Evolutionary conservation across 2,329 filamentous ascomycete genomes (phyloP), one percentile per base, ranked within the genome.

Genomic region (Clonostachys chloroleuca): DNA sequence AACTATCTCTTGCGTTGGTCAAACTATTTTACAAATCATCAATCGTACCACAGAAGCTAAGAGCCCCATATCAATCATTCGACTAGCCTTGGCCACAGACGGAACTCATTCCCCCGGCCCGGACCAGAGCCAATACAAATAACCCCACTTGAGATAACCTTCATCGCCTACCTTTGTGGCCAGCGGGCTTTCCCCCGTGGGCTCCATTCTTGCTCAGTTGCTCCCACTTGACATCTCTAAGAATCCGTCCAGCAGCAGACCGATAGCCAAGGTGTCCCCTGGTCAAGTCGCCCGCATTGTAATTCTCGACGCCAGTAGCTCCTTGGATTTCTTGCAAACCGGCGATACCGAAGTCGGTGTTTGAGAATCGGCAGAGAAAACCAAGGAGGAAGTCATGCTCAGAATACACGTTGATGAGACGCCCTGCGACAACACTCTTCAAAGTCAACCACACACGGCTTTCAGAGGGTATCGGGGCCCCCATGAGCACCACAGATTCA

Each of bases 401-500:
- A 1, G 89, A 95, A 63, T 86, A 96, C 5, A 94, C 90, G 56
- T 96, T 97, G 59, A 96, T 78, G n/a, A 96, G 74, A 18, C 91
- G 82, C 0, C 92, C 91, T 39, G 83, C 78, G 5, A 95, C 89
- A 3, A 92, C 87, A 49, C 82, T 86, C 52, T 88, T 84, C 59
- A 96, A 78, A 6, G 82, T 76, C 30, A 86, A 75, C 92, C 92
- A 96, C 46, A 88, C 83, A 8, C 77, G 74, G 3, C 77, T 77
- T 18, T 86, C 79, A 2, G 87, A 83, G 1, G 92, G 89, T 6
- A 85, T 84, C 0, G 92, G 91, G 0, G 87, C 78, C 2, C 92
- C 92, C 62, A 96, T 89, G 46, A 97, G 62, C 24, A 96, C 81
- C 3, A 87, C 92, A 34, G 87, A 89, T 59, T 97, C 92, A 12